Conservation (phyloP, 208 protist genomes). For the Trypanosoma avium region DNA sequence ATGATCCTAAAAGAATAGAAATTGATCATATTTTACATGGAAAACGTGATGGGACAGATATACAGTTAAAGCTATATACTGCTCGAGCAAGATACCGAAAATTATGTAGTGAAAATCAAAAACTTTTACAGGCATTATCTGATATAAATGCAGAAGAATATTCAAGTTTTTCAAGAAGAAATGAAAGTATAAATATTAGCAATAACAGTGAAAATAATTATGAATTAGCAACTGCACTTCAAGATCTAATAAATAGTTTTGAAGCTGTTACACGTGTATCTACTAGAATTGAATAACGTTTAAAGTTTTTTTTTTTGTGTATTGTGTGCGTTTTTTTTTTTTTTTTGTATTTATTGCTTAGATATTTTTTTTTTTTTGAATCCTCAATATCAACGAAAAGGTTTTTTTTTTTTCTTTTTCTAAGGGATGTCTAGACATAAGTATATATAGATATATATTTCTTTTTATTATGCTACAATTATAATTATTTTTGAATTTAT, state of each 20-base stretch:
- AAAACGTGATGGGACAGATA: not conserved
- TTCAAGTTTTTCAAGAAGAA: not conserved
- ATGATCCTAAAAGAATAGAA: not conserved
- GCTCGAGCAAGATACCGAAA: constrained; percentile 5
- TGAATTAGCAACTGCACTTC: constrained; percentile 19
- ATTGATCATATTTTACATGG: not conserved
- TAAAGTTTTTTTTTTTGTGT: not conserved
- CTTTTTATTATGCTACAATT: no score
- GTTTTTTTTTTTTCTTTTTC: not conserved
- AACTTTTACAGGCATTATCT: not conserved
- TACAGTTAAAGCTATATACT: constrained; percentile 10
- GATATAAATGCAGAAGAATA: constrained; percentile 13
- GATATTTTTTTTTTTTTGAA: constrained; percentile 6
- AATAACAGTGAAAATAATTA: not conserved
- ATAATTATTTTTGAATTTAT: no score
- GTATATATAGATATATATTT: no score
- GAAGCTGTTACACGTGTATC: constrained; percentile 9
- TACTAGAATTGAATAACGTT: not conserved
- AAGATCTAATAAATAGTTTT: constrained; percentile 23
- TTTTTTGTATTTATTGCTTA: constrained; percentile 1
- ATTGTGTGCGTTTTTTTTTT: not conserved
- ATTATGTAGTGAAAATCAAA: constrained; percentile 12
- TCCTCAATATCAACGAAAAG: not conserved
- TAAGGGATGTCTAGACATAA: no score
- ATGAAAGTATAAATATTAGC: not conserved